Conservation (phyloP, 2,329 filamentous ascomycete species). For the Aspergillus carbonarius region DNA sequence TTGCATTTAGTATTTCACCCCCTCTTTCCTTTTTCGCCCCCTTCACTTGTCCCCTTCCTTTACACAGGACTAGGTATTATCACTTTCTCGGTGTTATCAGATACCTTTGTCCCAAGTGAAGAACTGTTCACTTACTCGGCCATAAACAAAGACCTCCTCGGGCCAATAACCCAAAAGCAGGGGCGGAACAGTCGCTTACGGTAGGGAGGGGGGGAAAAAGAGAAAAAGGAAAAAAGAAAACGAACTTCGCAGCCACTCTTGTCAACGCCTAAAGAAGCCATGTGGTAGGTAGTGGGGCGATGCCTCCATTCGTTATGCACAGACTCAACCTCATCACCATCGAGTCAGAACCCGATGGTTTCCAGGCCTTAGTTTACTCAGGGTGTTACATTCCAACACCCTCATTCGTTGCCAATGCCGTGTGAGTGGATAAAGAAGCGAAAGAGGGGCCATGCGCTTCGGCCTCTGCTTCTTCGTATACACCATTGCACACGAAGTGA, state of each 20-base stretch:
- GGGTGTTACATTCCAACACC: not conserved
- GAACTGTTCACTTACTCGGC: too few relatives aligned
- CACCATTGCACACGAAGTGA: not conserved
- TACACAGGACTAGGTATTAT: too few relatives aligned
- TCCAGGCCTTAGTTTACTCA: constrained; percentile 26
- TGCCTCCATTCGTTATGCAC: constrained; percentile 8
- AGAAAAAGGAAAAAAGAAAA: not conserved
- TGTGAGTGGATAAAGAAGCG: constrained; percentile 14
- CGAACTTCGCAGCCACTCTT: not conserved
- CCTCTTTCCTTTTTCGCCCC: not conserved
- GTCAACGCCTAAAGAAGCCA: constrained; percentile 11
- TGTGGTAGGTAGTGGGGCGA: constrained; percentile 22
- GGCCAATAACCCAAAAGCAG: not conserved
- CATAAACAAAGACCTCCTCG: not conserved
- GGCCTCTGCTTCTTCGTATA: constrained; percentile 1
- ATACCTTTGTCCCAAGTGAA: too few relatives aligned
- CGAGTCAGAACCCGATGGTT: constrained; percentile 10
- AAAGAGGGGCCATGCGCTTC: constrained; percentile 13
- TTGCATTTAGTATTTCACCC: not conserved
- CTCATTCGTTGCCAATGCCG: constrained; percentile 14
- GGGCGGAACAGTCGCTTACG: not conserved
- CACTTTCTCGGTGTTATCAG: too few relatives aligned
- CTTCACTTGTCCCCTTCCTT: not conserved
- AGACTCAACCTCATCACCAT: constrained; percentile 9
- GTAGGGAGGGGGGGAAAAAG: too few relatives aligned